Evolutionary conservation across 768 basidiomycete species (phyloP).

Genomic region (Serendipita sp.): DNA sequence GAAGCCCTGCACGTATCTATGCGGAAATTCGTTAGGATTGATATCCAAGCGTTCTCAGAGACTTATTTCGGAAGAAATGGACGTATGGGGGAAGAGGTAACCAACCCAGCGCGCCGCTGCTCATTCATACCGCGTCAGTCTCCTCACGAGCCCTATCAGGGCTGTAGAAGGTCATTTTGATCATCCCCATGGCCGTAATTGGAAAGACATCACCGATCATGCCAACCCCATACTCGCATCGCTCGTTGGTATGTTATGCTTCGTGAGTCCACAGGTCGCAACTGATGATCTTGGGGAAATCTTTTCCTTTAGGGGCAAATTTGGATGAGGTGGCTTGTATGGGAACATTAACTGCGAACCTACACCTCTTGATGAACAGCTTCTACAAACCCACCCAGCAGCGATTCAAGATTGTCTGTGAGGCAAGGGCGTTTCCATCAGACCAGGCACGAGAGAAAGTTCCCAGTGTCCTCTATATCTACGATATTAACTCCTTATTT

Average conservation of each 20-base stretch:
- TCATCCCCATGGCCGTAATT: conserved; percentile 71
- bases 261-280: conserved; percentile 6
- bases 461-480: neutral
- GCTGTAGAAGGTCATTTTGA: conserved; percentile 79
- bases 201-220: conserved; percentile 62
- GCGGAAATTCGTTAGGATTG: conserved; percentile 88
- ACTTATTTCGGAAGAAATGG: conserved; percentile 67
- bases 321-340: conserved; percentile 89
- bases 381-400: conserved; percentile 81
- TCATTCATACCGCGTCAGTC: neutral
- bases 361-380: conserved; percentile 85
- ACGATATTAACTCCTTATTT: neutral
- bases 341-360: conserved; percentile 85
- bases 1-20: conserved; percentile 61
- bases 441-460: conserved; percentile 49
- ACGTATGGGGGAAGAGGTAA: conserved; percentile 56
- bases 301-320: conserved; percentile 45
- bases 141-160: conserved; percentile 25
- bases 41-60: conserved; percentile 55
- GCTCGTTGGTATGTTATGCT: conserved; percentile 49
- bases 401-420: conserved; percentile 89
- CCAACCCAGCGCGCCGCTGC: neutral
- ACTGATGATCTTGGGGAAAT: conserved; percentile 13
- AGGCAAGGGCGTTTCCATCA: conserved; percentile 87
- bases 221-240: conserved; percentile 62